Base-by-base conservation (phyloP, 352 stramenopile genomes). In the Peronospora destructor region DNA sequence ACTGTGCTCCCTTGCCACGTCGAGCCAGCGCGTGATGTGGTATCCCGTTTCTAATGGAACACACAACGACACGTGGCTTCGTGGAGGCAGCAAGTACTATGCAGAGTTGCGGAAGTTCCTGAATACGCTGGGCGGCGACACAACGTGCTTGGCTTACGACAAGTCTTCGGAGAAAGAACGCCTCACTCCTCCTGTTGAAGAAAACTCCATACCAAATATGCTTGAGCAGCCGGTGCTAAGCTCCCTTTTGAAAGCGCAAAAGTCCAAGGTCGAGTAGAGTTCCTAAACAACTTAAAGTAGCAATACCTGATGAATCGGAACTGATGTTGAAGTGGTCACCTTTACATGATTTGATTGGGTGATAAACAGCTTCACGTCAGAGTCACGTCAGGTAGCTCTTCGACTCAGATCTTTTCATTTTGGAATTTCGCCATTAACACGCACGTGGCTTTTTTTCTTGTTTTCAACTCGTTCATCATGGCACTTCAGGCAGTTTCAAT, bases 1-100 rank as follows among this genome's bases (percentile, higher is more conserved):
- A 34, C 67, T 98, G 46, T 53, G 84, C 16, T 45, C 66, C n/a
- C 69, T 95, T 23, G 82, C 71, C n/a, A 68, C 47, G 5, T 68
- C 65, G 7, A 87, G 70, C 39, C 59, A 64, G 41, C 61, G 51
- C 14, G 66, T 59, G 2, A 60, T 91, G 19, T 93, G 93, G 68
- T 71, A 84, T 34, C 57, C 66, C 2, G 77, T 98, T 7, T 70
- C 85, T n/a, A 73, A 88, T 8, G 93, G 93, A 4, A 97, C 87
- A 2, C 93, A 98, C 64, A 98, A 98, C 57, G 91, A 98, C 68
- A 95, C 87, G 30, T 97, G 87, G 88, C 56, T 96, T 25, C 75
- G 88, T 36, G 91, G 93, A 13, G 90, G 90, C 5, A 64, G 82
- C 34, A 70, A 70, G 33, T 98, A 98, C 72, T 94, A 86, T 66